Conservation (phyloP, 1,284 basidiomycete genomes). For the Peniophora sp. region DNA sequence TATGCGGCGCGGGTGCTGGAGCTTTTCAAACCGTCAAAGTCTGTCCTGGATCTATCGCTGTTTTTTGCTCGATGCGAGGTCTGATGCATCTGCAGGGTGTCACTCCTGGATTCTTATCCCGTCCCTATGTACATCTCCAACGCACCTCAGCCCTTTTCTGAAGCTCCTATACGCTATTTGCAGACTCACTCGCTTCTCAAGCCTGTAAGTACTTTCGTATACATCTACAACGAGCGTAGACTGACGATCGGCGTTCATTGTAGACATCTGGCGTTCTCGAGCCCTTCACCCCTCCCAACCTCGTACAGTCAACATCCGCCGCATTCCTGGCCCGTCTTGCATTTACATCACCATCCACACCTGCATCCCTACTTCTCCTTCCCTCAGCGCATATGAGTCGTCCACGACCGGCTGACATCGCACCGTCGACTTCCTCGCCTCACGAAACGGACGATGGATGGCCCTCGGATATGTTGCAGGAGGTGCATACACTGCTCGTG, state of each 20-base stretch:
- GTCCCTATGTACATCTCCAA: constrained; percentile 42
- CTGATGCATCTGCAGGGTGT: constrained; percentile 26
- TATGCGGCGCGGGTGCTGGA: constrained; percentile 39
- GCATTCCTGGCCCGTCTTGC: constrained; percentile 35
- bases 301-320: constrained; percentile 49
- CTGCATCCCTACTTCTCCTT: constrained; percentile 33
- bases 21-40: constrained; percentile 40
- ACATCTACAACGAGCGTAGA: background rate
- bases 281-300: constrained; percentile 49
- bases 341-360: constrained; percentile 13
- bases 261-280: background rate
- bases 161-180: constrained; percentile 51
- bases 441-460: constrained; percentile 27
- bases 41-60: constrained; percentile 4
- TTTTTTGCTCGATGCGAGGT: constrained; percentile 2
- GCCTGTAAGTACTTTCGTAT: constrained; percentile 15
- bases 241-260: background rate
- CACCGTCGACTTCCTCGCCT: constrained; percentile 20
- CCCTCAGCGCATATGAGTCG: constrained; percentile 38
- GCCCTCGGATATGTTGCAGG: constrained; percentile 25
- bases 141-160: constrained; percentile 24
- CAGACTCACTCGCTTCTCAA: constrained; percentile 20
- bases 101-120: constrained; percentile 48
- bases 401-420: constrained; percentile 30
- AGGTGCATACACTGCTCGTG: constrained; percentile 29